Evolutionary conservation across 2,329 filamentous ascomycete genomes (phyloP).

Genomic region (Diplodia seriata): DNA sequence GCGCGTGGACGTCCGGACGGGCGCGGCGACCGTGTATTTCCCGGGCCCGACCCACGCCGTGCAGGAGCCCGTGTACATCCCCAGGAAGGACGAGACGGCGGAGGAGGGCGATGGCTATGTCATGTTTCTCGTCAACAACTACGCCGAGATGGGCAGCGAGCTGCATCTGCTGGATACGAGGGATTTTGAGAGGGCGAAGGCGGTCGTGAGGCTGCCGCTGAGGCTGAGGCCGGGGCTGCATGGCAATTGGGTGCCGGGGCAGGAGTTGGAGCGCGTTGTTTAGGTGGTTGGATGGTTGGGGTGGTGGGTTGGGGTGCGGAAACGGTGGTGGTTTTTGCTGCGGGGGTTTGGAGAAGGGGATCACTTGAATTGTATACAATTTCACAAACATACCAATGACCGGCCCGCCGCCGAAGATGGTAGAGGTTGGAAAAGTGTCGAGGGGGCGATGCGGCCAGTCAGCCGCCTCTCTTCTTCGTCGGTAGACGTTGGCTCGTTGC

Average conservation of each 20-base stretch:
- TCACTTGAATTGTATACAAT: too few relatives aligned
- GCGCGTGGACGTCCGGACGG: slow-evolving; percentile 50
- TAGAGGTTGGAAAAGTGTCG: too few relatives aligned
- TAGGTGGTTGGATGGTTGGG: background rate
- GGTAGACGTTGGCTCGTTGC: too few relatives aligned
- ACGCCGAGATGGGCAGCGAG: slow-evolving; percentile 47
- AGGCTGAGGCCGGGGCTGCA: slow-evolving; percentile 45
- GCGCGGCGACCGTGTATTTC: slow-evolving; percentile 53
- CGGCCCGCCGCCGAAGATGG: too few relatives aligned
- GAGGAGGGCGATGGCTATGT: slow-evolving; percentile 46
- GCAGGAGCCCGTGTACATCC: slow-evolving; percentile 25
- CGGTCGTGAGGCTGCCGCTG: slow-evolving; percentile 45
- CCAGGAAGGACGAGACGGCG: slow-evolving; percentile 10
- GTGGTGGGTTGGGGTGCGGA: too few relatives aligned
- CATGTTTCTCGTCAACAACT: slow-evolving; percentile 43
- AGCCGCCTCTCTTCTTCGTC: too few relatives aligned
- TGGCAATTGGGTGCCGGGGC: slow-evolving; percentile 43
- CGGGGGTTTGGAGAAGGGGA: too few relatives aligned
- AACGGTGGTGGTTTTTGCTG: too few relatives aligned
- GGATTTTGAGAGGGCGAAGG: slow-evolving; percentile 42
- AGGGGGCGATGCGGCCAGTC: too few relatives aligned
- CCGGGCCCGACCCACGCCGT: slow-evolving; percentile 48
- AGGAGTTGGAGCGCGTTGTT: background rate
- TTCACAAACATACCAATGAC: too few relatives aligned
- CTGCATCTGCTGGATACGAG: slow-evolving; percentile 46